A percentile compares a stretch with the other conserved stretches of the same genome.
phyloP scores from a whole-genome alignment of 805 yeast genomes.

The Pichia nanzhaoensis region DNA sequence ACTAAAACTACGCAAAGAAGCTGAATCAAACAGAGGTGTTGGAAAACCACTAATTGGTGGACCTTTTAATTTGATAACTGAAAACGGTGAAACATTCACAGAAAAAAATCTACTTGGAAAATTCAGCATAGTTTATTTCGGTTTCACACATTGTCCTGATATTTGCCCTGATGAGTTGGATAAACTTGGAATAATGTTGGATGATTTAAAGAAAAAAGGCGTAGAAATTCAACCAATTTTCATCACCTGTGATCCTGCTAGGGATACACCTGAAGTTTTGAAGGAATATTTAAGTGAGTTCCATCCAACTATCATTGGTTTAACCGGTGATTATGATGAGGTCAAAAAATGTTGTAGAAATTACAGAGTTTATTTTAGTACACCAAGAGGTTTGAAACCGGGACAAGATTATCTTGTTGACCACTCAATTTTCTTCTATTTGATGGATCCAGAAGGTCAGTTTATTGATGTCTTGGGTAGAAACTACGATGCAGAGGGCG shows the following conservation, averaged over 20 bases:
- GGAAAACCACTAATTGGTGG: slow-evolving; percentile 96
- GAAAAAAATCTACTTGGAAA: slow-evolving; percentile 68
- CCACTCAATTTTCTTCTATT: slow-evolving; percentile 92
- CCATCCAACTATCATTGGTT: slow-evolving; percentile 82
- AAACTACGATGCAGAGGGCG: slow-evolving; percentile 74
- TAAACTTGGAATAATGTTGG: slow-evolving; percentile 70
- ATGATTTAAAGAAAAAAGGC: slow-evolving; percentile 49
- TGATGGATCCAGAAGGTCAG: slow-evolving; percentile 98
- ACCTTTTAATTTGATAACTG: slow-evolving; percentile 67
- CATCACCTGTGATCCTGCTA: slow-evolving; percentile 94
- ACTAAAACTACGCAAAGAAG: slow-evolving; percentile 65
- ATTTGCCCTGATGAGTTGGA: slow-evolving; percentile 98
- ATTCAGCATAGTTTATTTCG: slow-evolving; percentile 86
- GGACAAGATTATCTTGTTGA: slow-evolving; percentile 97
- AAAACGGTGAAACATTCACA: slow-evolving; percentile 67
- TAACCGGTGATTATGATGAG: slow-evolving; percentile 85
- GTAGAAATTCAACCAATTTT: slow-evolving; percentile 77
- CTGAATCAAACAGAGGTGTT: slow-evolving; percentile 77
- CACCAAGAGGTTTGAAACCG: slow-evolving; percentile 88
- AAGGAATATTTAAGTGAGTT: slow-evolving; percentile 81
- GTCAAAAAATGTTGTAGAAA: slow-evolving; percentile 81
- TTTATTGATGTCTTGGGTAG: slow-evolving; percentile 93
- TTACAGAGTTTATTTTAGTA: slow-evolving; percentile 93
- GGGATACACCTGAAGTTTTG: slow-evolving; percentile 83
- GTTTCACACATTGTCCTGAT: slow-evolving; percentile 97